Evolutionary conservation across 75 land plant genomes (phyloP), one percentile per base, ranked within the genome.

Genomic region (Pseudotsuga menziesii): DNA sequence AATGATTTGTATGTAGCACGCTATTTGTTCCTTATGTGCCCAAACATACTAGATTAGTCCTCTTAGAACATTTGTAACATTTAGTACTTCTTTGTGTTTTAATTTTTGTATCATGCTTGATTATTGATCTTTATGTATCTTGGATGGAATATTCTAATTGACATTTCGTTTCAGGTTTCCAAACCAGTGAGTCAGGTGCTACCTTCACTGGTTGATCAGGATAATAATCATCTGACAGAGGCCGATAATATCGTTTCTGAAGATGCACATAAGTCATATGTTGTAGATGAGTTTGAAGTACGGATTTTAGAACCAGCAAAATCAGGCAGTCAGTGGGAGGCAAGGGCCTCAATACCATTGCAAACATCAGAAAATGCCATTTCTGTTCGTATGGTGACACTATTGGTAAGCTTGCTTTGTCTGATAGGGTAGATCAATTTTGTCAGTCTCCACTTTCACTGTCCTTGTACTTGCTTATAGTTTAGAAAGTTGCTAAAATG

Each of bases 281-380:
- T 80, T 75, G 80, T 91, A 6, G 99, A 97, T 64, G 99, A 97
- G 58, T 97, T 88, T 85, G 99, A 97, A 77, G 89, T 97, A 36
- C 96, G 98, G 17, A 86, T 97, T 75, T 14, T 95, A 56, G 98
- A 91, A 80, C 93, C 93, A 55, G 90, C 88, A 76, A 89, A 86
- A 78, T 82, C 92, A 78, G 93, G 93, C 41, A 86, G 84, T 6
- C 81, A 81, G 17, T 97, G 99, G 99, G 91, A 92, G 76, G 89
- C 94, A 23, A 89, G 71, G 77, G 94, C 87, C 29, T 88, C 89
- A 16, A 88, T 97, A 58, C 82, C 88, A 66, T 85, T 97, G 94
- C 99, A 97, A 64, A 84, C 75, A 58, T 88, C 91, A 75, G 99
- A 97, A 82, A 89, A 94, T 88, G 99, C 95, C 9, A 77, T 97